Evolutionary conservation across 2,329 filamentous ascomycete species (phyloP), one percentile per base, ranked within the genome.

Genomic region (Xylaria hypoxylon): DNA sequence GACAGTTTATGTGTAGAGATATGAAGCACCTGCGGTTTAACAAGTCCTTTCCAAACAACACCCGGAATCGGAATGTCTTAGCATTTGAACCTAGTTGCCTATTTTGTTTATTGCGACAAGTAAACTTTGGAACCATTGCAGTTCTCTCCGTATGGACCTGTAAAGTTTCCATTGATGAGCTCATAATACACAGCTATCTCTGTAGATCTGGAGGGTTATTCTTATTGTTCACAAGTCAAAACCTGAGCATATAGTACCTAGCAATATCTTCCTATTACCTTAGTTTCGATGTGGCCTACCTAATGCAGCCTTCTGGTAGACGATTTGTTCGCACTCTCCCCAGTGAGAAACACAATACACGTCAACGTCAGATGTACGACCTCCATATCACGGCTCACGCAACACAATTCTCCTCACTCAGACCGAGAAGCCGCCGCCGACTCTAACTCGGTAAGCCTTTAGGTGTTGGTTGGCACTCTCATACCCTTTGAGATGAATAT

Each of bases 291-390:
- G 4, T 31, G 26, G 48, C 17, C 15, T 55, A 28, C 33, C 2
- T 28, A 15, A n/a, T 28, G 22, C 22, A 19, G 22, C 6, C 2
- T 55, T 15, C 7, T 55, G 22, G 5, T 2, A 28, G 35, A 42
- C 35, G 35, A 10, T 40, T 55, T 40, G 10, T 42, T 51, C 33
- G 31, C 60, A 24, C 17, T 5, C 26, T n/a, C 33, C 22, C n/a
- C 13, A 6, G 15, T 8, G 22, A 40, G 44, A 40, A 19, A 55
- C 35, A 55, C 52, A 10, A n/a, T 38, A 38, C 61, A 47, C 45
- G 53, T 59, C 45, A n/a, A n/a, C n/a, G n/a, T n/a, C n/a, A 50
- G 45, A 63, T 58, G 48, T 52, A 52, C 52, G 35, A 63, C 52
- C 8, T 51, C 44, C 15, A 33, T 31, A 52, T 8, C 55, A 22